Base-by-base conservation (phyloP, 352 stramenopile genomes). In the Globisporangium okanoganense region DNA sequence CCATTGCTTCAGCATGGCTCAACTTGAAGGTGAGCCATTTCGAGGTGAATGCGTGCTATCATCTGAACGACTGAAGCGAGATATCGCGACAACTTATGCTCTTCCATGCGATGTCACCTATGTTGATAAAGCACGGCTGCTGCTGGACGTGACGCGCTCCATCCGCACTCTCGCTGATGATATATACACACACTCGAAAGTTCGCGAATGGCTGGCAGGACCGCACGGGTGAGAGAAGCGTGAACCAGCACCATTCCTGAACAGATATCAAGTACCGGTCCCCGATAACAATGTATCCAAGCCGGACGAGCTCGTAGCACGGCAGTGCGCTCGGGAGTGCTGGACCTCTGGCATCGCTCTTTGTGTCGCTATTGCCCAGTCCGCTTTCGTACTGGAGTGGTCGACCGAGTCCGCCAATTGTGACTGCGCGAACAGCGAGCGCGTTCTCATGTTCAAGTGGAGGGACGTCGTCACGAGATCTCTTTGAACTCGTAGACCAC, bases 201-300 rank as follows among this genome's bases (percentile, higher is more conserved):
- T 50, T 58, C 24, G 52, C 24, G 16, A 58, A 58, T 1, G 52
- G 52, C 36, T 58, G 36, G 22, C 12, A 3, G 0, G 14, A 49
- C 12, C 52, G 36, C 8, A 49, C 8, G 13, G 36, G 36, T 18
- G 33, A 58, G 2, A 58, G 9, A 2, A 49, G 3, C 52, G 31
- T 25, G 24, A 58, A 49, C 52, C 52, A 58, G 52, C 44, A 49
- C 52, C 52, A 58, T 8, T 58, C 48, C 4, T 71, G 53, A n/a
- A 76, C 47, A 2, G 62, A 64, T 12, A 79, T 59, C 31, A 59
- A 47, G 56, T 66, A 45, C 0, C 13, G 61, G 8, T 41, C 40
- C 8, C 40, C 22, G 14, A 58, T n/a, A 6, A 75, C 57, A 56
- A 71, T 64, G 64, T 69, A 71, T 9, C 68, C 52, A 1, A 58